phyloP scores from a whole-genome alignment of 352 stramenopile genomes.

The Pythium aristosporum region DNA sequence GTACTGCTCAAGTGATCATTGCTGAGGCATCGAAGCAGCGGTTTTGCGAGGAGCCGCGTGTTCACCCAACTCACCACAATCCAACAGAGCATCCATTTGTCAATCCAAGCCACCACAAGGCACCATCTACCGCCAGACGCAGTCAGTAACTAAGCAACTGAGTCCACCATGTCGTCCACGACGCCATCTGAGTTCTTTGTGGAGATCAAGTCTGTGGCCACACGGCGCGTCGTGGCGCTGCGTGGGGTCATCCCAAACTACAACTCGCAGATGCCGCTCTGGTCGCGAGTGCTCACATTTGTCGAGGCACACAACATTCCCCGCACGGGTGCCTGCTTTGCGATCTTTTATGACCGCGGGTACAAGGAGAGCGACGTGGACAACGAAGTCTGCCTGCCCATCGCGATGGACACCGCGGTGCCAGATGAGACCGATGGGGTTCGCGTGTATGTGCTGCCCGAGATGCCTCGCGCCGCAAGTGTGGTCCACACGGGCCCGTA shows the following conservation, averaged over 20 bases:
- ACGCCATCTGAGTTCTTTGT: not conserved
- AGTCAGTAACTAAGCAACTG: too few relatives aligned
- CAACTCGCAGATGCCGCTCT: conserved; percentile 41
- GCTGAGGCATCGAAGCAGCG: too few relatives aligned
- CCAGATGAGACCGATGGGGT: conserved; percentile 21
- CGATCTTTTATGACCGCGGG: conserved; percentile 40
- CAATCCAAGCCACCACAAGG: too few relatives aligned
- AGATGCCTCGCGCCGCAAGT: conserved; percentile 27
- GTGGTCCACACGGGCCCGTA: conserved; percentile 38
- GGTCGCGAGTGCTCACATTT: conserved; percentile 35
- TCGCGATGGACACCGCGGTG: conserved; percentile 25
- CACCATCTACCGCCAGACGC: not conserved
- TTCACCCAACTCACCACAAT: too few relatives aligned
- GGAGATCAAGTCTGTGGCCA: conserved; percentile 34
- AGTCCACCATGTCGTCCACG: not conserved
- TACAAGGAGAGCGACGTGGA: conserved; percentile 46
- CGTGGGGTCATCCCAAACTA: conserved; percentile 45
- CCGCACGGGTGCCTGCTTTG: conserved; percentile 30
- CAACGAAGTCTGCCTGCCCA: conserved; percentile 50
- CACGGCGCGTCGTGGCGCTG: conserved; percentile 36
- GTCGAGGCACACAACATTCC: conserved; percentile 23
- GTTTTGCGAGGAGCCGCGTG: too few relatives aligned
- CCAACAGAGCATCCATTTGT: too few relatives aligned
- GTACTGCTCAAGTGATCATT: too few relatives aligned
- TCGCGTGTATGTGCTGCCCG: conserved; percentile 25